These are phyloP conservation scores for Hypoxylon sp. DNA, from an alignment of 2,329 filamentous ascomycete genomes.

Conservation along the genomic window DNA sequence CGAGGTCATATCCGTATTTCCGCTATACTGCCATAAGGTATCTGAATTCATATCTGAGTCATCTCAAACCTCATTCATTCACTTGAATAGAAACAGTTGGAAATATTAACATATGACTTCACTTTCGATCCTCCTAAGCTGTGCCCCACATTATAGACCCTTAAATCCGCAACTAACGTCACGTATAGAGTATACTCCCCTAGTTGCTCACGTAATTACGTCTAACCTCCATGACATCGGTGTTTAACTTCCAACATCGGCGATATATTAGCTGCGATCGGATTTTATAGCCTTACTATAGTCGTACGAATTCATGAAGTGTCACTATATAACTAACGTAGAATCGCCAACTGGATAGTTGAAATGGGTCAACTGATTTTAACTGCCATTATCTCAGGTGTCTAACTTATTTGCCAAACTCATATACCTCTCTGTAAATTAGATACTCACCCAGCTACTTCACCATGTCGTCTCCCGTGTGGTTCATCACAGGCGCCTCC, in stretches of 20 bases:
- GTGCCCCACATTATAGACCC: background rate
- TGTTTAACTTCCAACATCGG: slow-evolving; percentile 40
- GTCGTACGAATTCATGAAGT: background rate
- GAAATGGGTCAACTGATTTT: background rate
- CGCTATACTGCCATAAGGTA: no score
- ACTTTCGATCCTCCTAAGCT: background rate
- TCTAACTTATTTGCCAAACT: background rate
- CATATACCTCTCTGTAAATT: background rate
- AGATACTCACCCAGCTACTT: slow-evolving; percentile 22
- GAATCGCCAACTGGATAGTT: background rate
- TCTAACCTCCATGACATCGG: slow-evolving; percentile 22
- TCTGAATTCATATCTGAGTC: no score
- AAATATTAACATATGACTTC: background rate
- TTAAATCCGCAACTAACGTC: slow-evolving; percentile 7
- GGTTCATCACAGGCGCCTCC: slow-evolving; percentile 56
- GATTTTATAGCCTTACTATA: slow-evolving; percentile 9
- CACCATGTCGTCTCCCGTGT: slow-evolving; percentile 48
- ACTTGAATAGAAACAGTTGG: background rate
- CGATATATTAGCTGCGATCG: slow-evolving; percentile 24
- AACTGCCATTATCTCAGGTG: background rate
- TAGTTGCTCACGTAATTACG: slow-evolving; percentile 11
- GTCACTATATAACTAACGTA: background rate
- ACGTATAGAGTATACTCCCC: background rate
- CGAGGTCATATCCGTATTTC: no score
- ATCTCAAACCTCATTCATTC: no score